Percentiles rank a stretch among this genome's conserved stretches.
These are phyloP conservation scores for Cephaloascus fragrans DNA, from an alignment of 805 yeast species.

Conservation along the genomic window DNA sequence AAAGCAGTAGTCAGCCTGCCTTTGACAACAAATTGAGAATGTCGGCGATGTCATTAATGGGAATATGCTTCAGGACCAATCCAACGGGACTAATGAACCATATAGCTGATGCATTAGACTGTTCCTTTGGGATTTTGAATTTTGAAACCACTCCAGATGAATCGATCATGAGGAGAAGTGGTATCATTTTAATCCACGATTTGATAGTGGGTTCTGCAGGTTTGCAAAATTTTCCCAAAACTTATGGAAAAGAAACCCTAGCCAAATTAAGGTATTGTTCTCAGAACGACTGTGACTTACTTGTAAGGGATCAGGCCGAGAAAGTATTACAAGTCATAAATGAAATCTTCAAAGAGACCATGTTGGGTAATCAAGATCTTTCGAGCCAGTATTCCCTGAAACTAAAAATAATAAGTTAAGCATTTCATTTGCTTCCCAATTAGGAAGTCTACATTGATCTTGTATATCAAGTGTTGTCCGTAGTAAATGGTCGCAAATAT, in stretches of 20 bases:
- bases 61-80: constrained; percentile 51
- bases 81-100: constrained; percentile 40
- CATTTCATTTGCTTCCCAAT: neutral
- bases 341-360: constrained; percentile 10
- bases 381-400: too few species aligned
- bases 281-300: constrained; percentile 42
- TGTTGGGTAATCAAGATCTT: neutral
- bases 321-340: constrained; percentile 20
- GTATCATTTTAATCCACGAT: constrained; percentile 60
- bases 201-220: constrained; percentile 39
- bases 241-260: constrained; percentile 33
- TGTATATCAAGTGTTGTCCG: too few species aligned
- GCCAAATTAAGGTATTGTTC: constrained; percentile 31
- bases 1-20: constrained; percentile 10
- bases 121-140: constrained; percentile 65
- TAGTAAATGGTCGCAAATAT: too few species aligned
- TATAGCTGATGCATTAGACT: constrained; percentile 56
- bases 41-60: constrained; percentile 85
- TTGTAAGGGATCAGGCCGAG: constrained; percentile 50
- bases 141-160: constrained; percentile 36
- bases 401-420: too few species aligned
- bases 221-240: constrained; percentile 37
- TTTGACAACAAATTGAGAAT: constrained; percentile 58
- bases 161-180: constrained; percentile 65
- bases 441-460: too few species aligned